Conservation (phyloP, 306 rosid genomes). For the Vigna radiata region DNA sequence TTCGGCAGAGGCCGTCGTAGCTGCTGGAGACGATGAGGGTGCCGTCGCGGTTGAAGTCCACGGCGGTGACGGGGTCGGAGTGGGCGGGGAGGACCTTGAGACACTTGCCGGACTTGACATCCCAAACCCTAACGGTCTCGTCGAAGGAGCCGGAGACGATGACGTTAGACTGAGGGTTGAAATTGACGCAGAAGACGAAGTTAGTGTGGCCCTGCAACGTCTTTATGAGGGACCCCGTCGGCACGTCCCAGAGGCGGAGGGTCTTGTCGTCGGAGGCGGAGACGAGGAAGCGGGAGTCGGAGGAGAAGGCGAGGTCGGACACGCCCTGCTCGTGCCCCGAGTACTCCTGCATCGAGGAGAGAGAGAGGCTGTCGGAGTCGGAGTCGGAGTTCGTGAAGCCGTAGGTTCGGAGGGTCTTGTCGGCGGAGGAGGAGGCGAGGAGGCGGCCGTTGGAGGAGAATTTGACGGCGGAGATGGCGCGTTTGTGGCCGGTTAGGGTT, state of each 20-base stretch:
- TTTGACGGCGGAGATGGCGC: conserved; percentile 82
- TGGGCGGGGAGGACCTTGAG: conserved; percentile 93
- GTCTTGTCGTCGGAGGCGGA: conserved; percentile 98
- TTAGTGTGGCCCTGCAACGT: conserved; percentile 93
- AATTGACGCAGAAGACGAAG: conserved; percentile 86
- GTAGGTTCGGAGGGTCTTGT: conserved; percentile 87
- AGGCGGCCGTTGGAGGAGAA: conserved; percentile 90
- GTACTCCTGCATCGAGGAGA: conserved; percentile 75
- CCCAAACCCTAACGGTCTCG: conserved; percentile 97
- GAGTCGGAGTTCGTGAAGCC: conserved; percentile 58
- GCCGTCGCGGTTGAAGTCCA: conserved; percentile 88
- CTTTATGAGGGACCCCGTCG: conserved; percentile 72
- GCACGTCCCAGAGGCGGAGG: conserved; percentile 89
- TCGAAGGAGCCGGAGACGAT: conserved; percentile 96
- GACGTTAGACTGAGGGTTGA: conserved; percentile 88
- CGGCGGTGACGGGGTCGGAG: conserved; percentile 95
- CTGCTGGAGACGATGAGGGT: conserved; percentile 95
- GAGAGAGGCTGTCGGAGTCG: conserved; percentile 49
- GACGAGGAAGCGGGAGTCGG: conserved; percentile 81
- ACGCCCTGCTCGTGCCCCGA: conserved; percentile 89
- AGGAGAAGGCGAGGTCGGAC: conserved; percentile 91
- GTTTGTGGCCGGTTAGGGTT: conserved; percentile 77
- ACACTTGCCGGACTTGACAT: conserved; percentile 84
- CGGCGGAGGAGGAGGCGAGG: conserved; percentile 93
- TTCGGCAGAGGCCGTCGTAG: conserved; percentile 92